Conservation (phyloP, 1,284 basidiomycete species). For the Heliocybe sulcata region DNA sequence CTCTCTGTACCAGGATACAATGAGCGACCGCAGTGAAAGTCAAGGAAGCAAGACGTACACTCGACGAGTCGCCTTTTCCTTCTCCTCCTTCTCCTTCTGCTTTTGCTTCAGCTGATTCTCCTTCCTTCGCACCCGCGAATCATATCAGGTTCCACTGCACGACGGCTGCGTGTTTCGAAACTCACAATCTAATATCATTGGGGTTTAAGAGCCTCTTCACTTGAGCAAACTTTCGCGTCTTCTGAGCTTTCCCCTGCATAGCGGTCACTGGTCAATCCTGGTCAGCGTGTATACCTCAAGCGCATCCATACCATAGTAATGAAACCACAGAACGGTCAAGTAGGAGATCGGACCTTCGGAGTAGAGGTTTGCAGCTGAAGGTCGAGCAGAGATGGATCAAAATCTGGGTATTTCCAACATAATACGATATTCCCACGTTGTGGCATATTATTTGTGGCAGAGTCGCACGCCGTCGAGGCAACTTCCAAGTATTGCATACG, state of each 20-base stretch:
- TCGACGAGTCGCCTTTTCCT: slow-evolving; percentile 64
- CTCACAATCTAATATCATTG: slow-evolving; percentile 89
- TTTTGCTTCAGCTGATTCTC: slow-evolving; percentile 78
- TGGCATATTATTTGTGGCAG: too few relatives aligned
- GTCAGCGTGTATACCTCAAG: not conserved
- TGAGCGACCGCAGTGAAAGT: slow-evolving; percentile 8
- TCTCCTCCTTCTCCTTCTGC: slow-evolving; percentile 70
- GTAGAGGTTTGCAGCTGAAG: too few relatives aligned
- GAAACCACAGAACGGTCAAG: not conserved
- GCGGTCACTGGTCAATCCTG: not conserved
- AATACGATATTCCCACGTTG: too few relatives aligned
- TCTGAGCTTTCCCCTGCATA: slow-evolving; percentile 83
- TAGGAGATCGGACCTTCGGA: too few relatives aligned
- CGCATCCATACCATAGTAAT: not conserved
- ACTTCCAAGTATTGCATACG: too few relatives aligned
- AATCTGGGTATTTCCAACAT: too few relatives aligned
- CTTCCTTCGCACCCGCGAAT: slow-evolving; percentile 39
- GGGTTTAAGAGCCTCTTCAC: slow-evolving; percentile 97
- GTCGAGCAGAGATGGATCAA: too few relatives aligned
- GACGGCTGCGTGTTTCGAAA: slow-evolving; percentile 9
- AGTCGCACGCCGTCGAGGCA: too few relatives aligned
- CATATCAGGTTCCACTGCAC: not conserved
- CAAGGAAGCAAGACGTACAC: slow-evolving; percentile 41
- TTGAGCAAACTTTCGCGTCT: slow-evolving; percentile 90
- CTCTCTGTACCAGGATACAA: slow-evolving; percentile 37